Percentiles rank a stretch among this genome's conserved stretches.
Evolutionary conservation across 805 yeast genomes (phyloP).

Genomic region (Candida sithepensis): DNA sequence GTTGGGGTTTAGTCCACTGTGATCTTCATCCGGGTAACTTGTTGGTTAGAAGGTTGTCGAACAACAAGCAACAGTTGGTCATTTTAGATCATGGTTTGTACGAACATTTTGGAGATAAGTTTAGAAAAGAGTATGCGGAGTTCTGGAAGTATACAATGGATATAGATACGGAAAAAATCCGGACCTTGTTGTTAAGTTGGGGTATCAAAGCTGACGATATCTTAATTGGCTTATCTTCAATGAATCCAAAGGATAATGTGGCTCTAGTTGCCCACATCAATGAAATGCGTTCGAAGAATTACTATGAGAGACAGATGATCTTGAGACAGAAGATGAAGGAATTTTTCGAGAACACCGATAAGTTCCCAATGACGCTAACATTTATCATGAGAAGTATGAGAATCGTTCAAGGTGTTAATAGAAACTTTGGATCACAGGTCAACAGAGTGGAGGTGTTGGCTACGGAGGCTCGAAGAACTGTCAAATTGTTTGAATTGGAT

Average conservation of each 20-base stretch:
- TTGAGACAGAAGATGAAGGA: constrained; percentile 46
- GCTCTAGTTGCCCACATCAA: constrained; percentile 21
- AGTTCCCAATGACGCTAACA: constrained; percentile 63
- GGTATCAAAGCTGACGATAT: constrained; percentile 65
- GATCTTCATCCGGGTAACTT: constrained; percentile 85
- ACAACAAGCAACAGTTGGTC: constrained; percentile 50
- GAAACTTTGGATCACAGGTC: constrained; percentile 66
- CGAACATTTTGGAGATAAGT: constrained; percentile 46
- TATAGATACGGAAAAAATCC: constrained; percentile 45
- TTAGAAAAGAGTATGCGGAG: constrained; percentile 52
- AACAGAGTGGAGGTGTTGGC: constrained; percentile 66
- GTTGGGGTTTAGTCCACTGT: constrained; percentile 67
- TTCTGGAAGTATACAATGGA: constrained; percentile 64
- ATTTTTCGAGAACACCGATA: constrained; percentile 58
- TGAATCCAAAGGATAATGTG: constrained; percentile 36
- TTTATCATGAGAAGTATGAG: constrained; percentile 71
- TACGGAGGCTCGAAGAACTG: constrained; percentile 41
- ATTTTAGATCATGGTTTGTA: constrained; percentile 75
- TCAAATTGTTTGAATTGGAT: constrained; percentile 13
- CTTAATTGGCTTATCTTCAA: constrained; percentile 52
- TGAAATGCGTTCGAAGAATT: constrained; percentile 28
- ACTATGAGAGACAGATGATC: constrained; percentile 40
- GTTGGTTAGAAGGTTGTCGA: constrained; percentile 42
- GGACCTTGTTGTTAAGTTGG: constrained; percentile 53
- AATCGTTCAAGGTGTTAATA: constrained; percentile 68